Conservation (phyloP, 2,329 filamentous ascomycete species). For the Ophiocordyceps camponoti-rufipedis region DNA sequence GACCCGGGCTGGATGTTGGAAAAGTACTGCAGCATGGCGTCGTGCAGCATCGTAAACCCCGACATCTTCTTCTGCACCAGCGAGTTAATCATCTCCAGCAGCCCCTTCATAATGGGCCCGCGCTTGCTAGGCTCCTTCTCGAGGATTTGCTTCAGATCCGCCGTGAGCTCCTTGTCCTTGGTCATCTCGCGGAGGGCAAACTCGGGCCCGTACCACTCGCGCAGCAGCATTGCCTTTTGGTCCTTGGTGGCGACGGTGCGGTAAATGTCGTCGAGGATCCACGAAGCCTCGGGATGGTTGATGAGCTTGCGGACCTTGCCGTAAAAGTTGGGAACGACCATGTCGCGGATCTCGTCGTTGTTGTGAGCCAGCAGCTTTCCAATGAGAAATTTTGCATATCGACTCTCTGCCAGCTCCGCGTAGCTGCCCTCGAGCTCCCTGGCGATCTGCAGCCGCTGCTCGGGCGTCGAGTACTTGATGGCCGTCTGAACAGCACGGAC, state of each 20-base stretch:
- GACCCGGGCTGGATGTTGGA: slow-evolving; percentile 58
- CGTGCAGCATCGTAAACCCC: slow-evolving; percentile 93
- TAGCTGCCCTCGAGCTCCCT: slow-evolving; percentile 74
- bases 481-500: slow-evolving; percentile 94
- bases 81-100: slow-evolving; percentile 75
- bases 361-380: slow-evolving; percentile 91
- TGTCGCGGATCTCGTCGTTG: slow-evolving; percentile 67
- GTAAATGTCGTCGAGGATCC: slow-evolving; percentile 97
- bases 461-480: slow-evolving; percentile 79
- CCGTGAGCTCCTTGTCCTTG: slow-evolving; percentile 34
- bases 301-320: slow-evolving; percentile 84
- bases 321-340: slow-evolving; percentile 90
- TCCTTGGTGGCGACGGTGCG: slow-evolving; percentile 68
- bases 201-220: slow-evolving; percentile 94
- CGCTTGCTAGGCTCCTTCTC: slow-evolving; percentile 69
- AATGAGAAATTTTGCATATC: slow-evolving; percentile 93
- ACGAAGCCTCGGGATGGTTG: slow-evolving; percentile 88
- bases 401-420: slow-evolving; percentile 72
- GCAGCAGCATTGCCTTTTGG: slow-evolving; percentile 69
- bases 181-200: slow-evolving; percentile 59
- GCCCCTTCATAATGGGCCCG: slow-evolving; percentile 66
- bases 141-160: slow-evolving; percentile 60
- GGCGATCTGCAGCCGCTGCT: slow-evolving; percentile 75
- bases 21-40: slow-evolving; percentile 96
- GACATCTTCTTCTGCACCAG: slow-evolving; percentile 93